Conservation (phyloP, 2,329 filamentous ascomycete genomes). For the Plectosphaerella cucumerina region DNA sequence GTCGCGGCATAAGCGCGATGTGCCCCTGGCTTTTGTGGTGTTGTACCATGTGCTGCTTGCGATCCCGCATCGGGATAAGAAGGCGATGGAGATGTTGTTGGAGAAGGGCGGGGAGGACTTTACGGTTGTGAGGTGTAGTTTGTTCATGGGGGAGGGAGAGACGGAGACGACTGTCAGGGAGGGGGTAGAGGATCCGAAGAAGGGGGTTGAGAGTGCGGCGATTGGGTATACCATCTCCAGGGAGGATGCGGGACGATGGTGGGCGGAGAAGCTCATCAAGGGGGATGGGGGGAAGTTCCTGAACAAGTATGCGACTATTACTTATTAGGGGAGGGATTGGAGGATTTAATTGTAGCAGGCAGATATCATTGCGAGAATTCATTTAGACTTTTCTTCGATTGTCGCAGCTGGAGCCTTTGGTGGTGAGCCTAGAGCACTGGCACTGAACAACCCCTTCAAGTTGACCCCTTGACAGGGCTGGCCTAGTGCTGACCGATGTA, state of each 20-base stretch:
- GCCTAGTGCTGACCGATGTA: too few relatives aligned
- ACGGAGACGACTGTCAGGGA: conserved; percentile 19
- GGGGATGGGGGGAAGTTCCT: conserved; percentile 15
- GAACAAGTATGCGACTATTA: conserved; percentile 23
- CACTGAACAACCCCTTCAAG: too few relatives aligned
- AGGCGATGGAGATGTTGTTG: conserved; percentile 35
- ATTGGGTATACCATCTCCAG: conserved; percentile 36
- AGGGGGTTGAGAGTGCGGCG: conserved; percentile 26
- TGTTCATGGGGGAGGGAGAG: conserved; percentile 18
- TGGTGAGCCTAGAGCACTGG: too few relatives aligned
- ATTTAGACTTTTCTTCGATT: too few relatives aligned
- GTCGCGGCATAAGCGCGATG: conserved; percentile 28
- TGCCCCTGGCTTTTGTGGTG: conserved; percentile 33
- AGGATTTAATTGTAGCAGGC: too few relatives aligned
- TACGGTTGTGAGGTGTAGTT: conserved; percentile 25
- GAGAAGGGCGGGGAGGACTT: conserved; percentile 18
- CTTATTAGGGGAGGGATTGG: conserved; percentile 10
- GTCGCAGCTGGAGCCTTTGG: too few relatives aligned
- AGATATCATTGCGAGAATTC: too few relatives aligned
- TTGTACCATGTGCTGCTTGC: conserved; percentile 34
- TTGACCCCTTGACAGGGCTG: too few relatives aligned
- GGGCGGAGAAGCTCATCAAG: conserved; percentile 30
- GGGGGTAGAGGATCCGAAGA: conserved; percentile 26
- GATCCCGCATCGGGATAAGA: conserved; percentile 38
- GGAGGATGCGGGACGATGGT: conserved; percentile 36